Conservation (phyloP, 768 basidiomycete genomes). For the Phaeolepiota aurea region DNA sequence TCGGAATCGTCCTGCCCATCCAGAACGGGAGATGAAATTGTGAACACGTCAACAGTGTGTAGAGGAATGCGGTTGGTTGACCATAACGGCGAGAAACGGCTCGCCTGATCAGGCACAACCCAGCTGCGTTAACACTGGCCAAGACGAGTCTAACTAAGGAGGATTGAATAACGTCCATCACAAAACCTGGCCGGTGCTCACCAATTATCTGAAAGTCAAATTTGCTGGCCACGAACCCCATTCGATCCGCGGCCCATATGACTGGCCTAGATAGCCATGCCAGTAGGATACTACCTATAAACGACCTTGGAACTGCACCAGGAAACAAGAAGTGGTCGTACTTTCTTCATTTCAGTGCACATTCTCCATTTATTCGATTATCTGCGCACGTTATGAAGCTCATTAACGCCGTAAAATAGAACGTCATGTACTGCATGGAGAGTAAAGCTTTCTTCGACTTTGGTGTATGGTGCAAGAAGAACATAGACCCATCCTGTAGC, state of each 20-base stretch:
- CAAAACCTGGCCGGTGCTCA: slow-evolving; percentile 22
- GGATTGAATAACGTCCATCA: background rate
- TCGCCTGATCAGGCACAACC: slow-evolving; percentile 55
- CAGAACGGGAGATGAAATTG: slow-evolving; percentile 94
- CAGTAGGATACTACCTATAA: slow-evolving; percentile 68
- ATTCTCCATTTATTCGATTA: background rate
- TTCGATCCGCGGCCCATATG: slow-evolving; percentile 26
- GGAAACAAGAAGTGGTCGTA: slow-evolving; percentile 89
- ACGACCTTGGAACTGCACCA: slow-evolving; percentile 85
- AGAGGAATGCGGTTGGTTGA: slow-evolving; percentile 43
- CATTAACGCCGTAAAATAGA: slow-evolving; percentile 60
- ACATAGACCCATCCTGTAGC: slow-evolving; percentile 57
- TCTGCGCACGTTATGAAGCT: slow-evolving; percentile 40
- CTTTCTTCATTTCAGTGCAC: slow-evolving; percentile 24
- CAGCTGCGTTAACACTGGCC: slow-evolving; percentile 52
- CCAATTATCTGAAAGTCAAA: slow-evolving; percentile 64
- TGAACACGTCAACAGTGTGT: slow-evolving; percentile 59
- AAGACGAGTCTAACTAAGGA: slow-evolving; percentile 65
- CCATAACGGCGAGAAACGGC: slow-evolving; percentile 63
- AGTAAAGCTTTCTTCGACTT: slow-evolving; percentile 97
- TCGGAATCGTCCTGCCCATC: slow-evolving; percentile 90
- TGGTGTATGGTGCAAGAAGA: slow-evolving; percentile 77
- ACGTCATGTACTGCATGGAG: slow-evolving; percentile 89
- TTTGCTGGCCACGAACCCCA: slow-evolving; percentile 45
- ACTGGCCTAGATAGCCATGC: slow-evolving; percentile 48